Evolutionary conservation across 306 rosid genomes (phyloP).

Genomic region (Dryas alaskensis): DNA sequence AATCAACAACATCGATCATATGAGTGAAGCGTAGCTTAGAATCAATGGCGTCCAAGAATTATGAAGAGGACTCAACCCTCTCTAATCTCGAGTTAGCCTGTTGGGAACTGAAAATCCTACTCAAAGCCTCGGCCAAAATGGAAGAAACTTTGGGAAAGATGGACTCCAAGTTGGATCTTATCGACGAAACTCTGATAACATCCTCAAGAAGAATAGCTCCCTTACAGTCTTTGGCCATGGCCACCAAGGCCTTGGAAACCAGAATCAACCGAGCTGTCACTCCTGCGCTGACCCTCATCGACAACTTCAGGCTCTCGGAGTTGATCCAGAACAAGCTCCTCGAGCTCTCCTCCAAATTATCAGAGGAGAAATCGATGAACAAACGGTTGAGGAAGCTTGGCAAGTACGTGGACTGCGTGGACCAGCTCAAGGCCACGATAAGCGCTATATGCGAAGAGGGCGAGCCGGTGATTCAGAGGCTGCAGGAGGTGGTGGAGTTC

Average conservation of each 20-base stretch:
- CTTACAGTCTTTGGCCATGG: slow-evolving; percentile 70
- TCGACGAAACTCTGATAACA: slow-evolving; percentile 47
- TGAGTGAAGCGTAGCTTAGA: not conserved
- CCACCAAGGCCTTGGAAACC: slow-evolving; percentile 73
- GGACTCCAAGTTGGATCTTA: slow-evolving; percentile 43
- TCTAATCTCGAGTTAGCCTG: slow-evolving; percentile 48
- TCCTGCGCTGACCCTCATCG: slow-evolving; percentile 61
- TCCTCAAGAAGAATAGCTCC: slow-evolving; percentile 61
- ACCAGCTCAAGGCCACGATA: slow-evolving; percentile 47
- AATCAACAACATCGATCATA: not conserved
- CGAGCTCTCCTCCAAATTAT: slow-evolving; percentile 37
- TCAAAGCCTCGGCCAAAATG: slow-evolving; percentile 38
- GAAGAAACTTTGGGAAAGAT: slow-evolving; percentile 42
- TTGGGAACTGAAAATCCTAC: slow-evolving; percentile 51
- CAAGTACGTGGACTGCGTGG: slow-evolving; percentile 57
- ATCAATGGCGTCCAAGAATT: slow-evolving; percentile 35
- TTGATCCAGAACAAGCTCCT: slow-evolving; percentile 51
- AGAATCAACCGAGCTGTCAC: slow-evolving; percentile 69
- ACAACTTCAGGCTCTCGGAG: slow-evolving; percentile 53
- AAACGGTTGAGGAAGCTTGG: slow-evolving; percentile 43
- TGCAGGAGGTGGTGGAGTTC: slow-evolving; percentile 91
- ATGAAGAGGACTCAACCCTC: slow-evolving; percentile 28
- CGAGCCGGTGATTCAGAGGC: slow-evolving; percentile 70
- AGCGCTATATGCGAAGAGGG: slow-evolving; percentile 51
- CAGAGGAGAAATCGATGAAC: slow-evolving; percentile 23